Evolutionary conservation across 1,284 basidiomycete genomes (phyloP), one percentile per base, ranked within the genome.

Genomic region (Fomitopsis palustris): DNA sequence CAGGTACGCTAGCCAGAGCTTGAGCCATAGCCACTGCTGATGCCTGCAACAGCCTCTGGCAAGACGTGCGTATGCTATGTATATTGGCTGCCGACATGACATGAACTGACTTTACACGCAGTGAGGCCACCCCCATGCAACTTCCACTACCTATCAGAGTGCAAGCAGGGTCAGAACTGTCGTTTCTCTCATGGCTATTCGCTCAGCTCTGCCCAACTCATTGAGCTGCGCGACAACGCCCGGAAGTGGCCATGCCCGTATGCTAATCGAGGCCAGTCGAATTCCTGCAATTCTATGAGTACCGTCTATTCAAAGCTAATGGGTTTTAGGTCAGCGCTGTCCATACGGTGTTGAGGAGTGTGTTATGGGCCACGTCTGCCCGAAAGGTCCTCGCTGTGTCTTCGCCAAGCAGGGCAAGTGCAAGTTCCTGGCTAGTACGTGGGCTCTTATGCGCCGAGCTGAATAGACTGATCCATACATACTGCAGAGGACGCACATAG

Each of bases 71-170:
- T 70, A 14, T 41, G 41, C 41, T 31, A n/a, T 5, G 51, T 10
- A 17, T 27, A 5, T 38, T 9, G 4, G 6, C 31, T 8, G 8
- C 16, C 35, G 35, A 10, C 43, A 33, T 19, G 6, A 12, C 23
- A 16, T 4, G 25, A 33, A 25, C 47, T 43, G 4, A 47, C n/a
- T 37, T 52, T n/a, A n/a, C 5, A 12, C 12, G 41, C 59, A 76
- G 76, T 76, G 43, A 74, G 65, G 60, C 76, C 76, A 4, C 72
- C 73, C 1, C 75, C 76, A 2, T 80, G 79, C 64, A 80, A 78
- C 55, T 74, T 72, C 62, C 72, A 69, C 64, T 79, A 80, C 63
- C 68, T 80, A 27, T 63, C 73, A 1, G 65, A 66, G 42, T 78
- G 77, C 62, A 70, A 66, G 58, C 66, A 73, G 38, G 73, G 74